Base-by-base conservation (phyloP, 1,284 basidiomycete species). In the Chalciporus sp. region DNA sequence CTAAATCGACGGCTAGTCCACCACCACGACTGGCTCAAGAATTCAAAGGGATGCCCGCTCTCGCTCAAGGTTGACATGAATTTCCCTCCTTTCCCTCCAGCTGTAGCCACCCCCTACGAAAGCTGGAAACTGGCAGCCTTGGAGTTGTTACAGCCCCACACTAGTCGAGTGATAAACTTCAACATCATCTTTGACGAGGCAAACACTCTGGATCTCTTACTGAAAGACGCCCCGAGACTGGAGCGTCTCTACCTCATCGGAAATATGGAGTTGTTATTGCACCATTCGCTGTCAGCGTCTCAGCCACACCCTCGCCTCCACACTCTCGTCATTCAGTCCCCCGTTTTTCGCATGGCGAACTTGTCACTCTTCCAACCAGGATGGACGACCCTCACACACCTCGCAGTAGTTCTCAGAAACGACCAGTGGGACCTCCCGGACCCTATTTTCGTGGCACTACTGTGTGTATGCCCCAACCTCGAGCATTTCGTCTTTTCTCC, bases 121-220 rank as follows among this genome's bases (percentile, higher is more conserved):
- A 50, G 47, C 4, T 43, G 58, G 26, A 58, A 58, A 27, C 51
- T 60, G 4, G 61, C 65, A 23, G 61, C 63, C 19, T 63, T 54
- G 2, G 63, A 65, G 27, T 50, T 63, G 8, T 27, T 65, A 9
- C 62, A 61, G 20, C 61, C 58, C 0, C 59, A 61, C 29, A 63
- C 47, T 3, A 41, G 51, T 35, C 60, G 58, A 9, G 42, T 47
- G 19, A 14, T 23, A 17, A 47, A 42, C 19, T 61, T 61, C 31
- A 28, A 42, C 7, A 11, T 61, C 43, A 50, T 10, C 3, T 62
- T 63, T 39, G 63, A 61, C 43, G 53, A 61, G 14, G 43, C 33
- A 3, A 51, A 39, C 8, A 43, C 48, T 11, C 58, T 49, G 2
- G 44, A 57, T 20, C 12, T 61, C n/a, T 28, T 61, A 35, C 58